Percentiles rank a stretch among this genome's conserved stretches.
Evolutionary conservation across 345 rosid genomes (phyloP).

Genomic region (Eucalyptus curtisii): DNA sequence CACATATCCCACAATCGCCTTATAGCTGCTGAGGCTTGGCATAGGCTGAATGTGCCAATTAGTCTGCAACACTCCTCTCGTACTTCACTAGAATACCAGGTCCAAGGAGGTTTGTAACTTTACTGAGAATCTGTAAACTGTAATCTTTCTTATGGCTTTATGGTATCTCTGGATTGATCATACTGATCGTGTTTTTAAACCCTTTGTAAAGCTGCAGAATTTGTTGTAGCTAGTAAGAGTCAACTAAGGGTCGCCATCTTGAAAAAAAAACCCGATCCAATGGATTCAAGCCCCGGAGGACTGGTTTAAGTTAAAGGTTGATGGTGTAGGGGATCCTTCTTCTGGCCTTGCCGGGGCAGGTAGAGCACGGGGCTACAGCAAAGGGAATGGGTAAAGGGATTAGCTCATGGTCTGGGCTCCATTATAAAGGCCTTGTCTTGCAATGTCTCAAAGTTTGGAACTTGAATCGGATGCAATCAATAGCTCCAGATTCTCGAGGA

Average conservation of each 20-base stretch:
- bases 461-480: background rate
- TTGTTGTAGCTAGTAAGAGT: background rate
- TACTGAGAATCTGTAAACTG: background rate
- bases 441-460: background rate
- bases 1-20: background rate
- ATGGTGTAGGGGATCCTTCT: background rate
- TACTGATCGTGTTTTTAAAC: accelerated
- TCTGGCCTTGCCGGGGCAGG: background rate
- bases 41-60: background rate
- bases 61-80: background rate
- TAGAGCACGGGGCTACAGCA: background rate
- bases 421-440: background rate
- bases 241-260: background rate
- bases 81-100: background rate
- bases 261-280: background rate
- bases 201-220: background rate
- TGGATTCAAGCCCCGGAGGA: background rate
- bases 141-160: background rate
- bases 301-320: background rate
- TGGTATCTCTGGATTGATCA: background rate
- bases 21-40: background rate
- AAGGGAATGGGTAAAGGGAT: background rate
- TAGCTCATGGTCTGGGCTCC: background rate
- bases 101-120: background rate
- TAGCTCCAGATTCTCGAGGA: background rate